phyloP scores from a whole-genome alignment of 208 protist genomes.

The Naegleria gruberi region DNA sequence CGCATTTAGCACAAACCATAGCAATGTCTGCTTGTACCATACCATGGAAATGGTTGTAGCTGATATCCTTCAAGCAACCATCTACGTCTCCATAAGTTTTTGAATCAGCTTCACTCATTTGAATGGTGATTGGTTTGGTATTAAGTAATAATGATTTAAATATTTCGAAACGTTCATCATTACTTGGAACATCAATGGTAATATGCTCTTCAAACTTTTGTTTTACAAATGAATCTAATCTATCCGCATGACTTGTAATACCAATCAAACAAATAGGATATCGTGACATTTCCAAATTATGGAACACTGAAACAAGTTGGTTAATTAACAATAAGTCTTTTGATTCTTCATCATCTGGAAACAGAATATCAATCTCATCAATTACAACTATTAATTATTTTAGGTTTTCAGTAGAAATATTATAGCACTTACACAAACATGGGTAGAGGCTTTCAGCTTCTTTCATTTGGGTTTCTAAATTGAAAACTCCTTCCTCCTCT shows the following conservation, averaged over 20 bases:
- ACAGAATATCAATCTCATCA: constrained; percentile 3
- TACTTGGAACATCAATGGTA: neutral
- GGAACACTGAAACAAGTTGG: neutral
- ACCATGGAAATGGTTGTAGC: neutral
- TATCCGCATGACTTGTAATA: neutral
- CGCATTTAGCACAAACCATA: neutral
- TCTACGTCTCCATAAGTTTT: neutral
- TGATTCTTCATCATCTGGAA: neutral
- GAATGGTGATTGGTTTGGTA: neutral
- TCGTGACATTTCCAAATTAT: neutral
- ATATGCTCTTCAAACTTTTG: constrained; percentile 17
- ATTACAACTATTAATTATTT: neutral
- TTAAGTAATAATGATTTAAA: neutral
- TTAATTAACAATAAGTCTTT: neutral
- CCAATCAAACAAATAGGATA: neutral
- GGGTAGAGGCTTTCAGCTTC: neutral
- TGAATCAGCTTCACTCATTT: neutral
- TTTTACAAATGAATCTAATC: neutral
- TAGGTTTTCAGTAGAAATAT: neutral
- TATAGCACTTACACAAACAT: neutral
- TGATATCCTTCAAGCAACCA: neutral
- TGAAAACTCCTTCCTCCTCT: neutral
- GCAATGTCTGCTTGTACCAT: neutral
- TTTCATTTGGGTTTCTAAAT: neutral
- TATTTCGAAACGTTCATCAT: neutral